Evolutionary conservation across 345 rosid genomes (phyloP).

Genomic region (Gossypium herbaceum): DNA sequence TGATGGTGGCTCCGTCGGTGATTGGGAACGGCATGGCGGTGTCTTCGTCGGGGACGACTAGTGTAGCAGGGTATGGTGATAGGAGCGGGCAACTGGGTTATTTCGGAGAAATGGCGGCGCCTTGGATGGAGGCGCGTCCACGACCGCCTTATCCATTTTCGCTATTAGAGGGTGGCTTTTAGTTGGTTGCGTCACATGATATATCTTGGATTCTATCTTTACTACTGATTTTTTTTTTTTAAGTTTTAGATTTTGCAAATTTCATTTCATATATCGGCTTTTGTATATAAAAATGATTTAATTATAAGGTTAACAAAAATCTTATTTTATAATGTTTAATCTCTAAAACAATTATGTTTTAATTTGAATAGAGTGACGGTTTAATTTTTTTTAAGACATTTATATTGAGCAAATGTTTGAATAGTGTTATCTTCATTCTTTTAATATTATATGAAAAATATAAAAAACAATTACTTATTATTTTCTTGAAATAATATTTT

Average conservation of each 20-base stretch:
- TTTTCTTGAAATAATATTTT: too few relatives aligned
- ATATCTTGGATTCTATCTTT: conserved; percentile 7
- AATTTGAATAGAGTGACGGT: too few relatives aligned
- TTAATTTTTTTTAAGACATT: too few relatives aligned
- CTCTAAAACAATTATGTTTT: too few relatives aligned
- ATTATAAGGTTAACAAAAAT: background rate
- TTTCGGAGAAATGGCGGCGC: conserved; percentile 42
- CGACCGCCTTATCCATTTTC: conserved; percentile 67
- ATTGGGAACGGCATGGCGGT: conserved; percentile 23
- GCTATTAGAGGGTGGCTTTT: conserved; percentile 52
- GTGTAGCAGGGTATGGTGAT: conserved; percentile 23
- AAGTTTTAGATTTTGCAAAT: conserved; percentile 9
- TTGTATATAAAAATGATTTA: conserved; percentile 1
- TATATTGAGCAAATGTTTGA: too few relatives aligned
- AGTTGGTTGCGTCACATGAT: conserved; percentile 15
- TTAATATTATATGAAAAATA: too few relatives aligned
- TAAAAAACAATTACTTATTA: too few relatives aligned
- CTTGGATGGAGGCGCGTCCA: conserved; percentile 28
- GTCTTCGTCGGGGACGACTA: conserved; percentile 20
- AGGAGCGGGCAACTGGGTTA: conserved; percentile 27
- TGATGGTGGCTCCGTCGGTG: conserved; percentile 17
- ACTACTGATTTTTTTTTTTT: background rate
- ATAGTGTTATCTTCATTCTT: too few relatives aligned
- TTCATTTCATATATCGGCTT: background rate
- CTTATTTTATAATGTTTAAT: background rate